Conservation (phyloP, 129 eudicot species). For the Helianthus annuus region DNA sequence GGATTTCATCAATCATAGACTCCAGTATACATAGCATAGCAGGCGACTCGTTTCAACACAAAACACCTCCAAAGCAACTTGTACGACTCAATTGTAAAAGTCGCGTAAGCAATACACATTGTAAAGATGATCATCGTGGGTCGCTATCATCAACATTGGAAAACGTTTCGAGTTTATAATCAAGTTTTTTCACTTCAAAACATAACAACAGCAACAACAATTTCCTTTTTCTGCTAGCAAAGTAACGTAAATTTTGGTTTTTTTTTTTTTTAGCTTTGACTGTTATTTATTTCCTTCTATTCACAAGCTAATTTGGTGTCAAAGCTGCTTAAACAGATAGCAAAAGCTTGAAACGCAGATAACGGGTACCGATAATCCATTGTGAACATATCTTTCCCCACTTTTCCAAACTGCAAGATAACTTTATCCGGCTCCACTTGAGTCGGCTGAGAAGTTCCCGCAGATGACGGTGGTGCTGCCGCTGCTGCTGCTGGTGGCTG, state of each 20-base stretch:
- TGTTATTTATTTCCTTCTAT: conserved; percentile 32
- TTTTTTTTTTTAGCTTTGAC: neutral
- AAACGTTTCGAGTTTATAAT: conserved; percentile 17
- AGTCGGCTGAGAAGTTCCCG: conserved; percentile 44
- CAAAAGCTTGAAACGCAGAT: conserved; percentile 96
- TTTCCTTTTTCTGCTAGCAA: conserved; percentile 26
- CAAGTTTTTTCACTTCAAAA: conserved; percentile 22
- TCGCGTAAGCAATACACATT: too few species aligned
- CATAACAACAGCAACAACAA: conserved; percentile 28
- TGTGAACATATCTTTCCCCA: conserved; percentile 82
- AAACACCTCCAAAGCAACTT: too few species aligned
- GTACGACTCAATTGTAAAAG: too few species aligned
- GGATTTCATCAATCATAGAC: too few species aligned
- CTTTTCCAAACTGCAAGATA: conserved; percentile 79
- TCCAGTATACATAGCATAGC: too few species aligned
- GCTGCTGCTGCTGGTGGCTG: conserved; percentile 30
- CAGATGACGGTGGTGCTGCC: conserved; percentile 7
- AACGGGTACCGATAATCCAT: conserved; percentile 90
- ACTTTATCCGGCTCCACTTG: conserved; percentile 73
- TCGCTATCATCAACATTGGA: conserved; percentile 6
- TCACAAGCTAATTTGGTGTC: conserved; percentile 97
- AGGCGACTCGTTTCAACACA: too few species aligned
- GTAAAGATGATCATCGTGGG: neutral
- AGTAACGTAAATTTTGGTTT: conserved; percentile 11
- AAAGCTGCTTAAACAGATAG: conserved; percentile 89